Percentiles rank a stretch among this genome's conserved stretches.
Evolutionary conservation across 2,329 filamentous ascomycete genomes (phyloP).

Genomic region (Stenocarpella maydis): DNA sequence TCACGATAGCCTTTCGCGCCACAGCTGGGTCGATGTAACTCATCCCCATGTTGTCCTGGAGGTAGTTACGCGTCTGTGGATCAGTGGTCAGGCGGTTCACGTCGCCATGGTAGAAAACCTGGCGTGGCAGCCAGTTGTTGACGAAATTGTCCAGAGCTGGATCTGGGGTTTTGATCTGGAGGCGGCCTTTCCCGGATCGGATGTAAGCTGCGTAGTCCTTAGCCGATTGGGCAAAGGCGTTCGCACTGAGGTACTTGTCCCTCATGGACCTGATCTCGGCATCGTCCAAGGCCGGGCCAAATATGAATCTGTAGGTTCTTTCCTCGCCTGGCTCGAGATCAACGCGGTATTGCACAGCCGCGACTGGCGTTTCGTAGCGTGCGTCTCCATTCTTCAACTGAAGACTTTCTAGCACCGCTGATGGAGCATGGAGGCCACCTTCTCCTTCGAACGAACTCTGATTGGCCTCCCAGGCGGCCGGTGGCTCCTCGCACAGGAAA

Average conservation of each 20-base stretch:
- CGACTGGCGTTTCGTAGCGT: slow-evolving; percentile 63
- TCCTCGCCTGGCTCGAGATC: slow-evolving; percentile 50
- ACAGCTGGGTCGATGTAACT: slow-evolving; percentile 61
- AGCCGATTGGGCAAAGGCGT: slow-evolving; percentile 55
- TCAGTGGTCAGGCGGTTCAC: slow-evolving; percentile 66
- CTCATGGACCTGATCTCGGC: slow-evolving; percentile 56
- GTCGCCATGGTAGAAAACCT: slow-evolving; percentile 66
- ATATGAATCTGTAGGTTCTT: slow-evolving; percentile 61
- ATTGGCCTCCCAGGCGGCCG: slow-evolving; percentile 60
- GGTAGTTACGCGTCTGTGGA: slow-evolving; percentile 66
- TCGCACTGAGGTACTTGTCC: slow-evolving; percentile 57
- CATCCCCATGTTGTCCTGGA: slow-evolving; percentile 70
- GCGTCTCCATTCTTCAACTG: slow-evolving; percentile 57
- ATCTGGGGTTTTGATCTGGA: slow-evolving; percentile 63
- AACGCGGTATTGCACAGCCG: slow-evolving; percentile 60
- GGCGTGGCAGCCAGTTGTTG: slow-evolving; percentile 66
- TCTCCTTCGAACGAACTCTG: slow-evolving; percentile 64
- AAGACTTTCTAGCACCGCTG: slow-evolving; percentile 47
- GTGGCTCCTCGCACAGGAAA: slow-evolving; percentile 60
- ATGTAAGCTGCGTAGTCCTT: slow-evolving; percentile 61
- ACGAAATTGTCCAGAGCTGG: slow-evolving; percentile 64
- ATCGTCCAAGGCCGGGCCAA: slow-evolving; percentile 62
- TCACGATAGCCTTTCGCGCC: slow-evolving; percentile 57
- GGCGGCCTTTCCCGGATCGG: slow-evolving; percentile 56
- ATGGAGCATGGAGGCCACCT: slow-evolving; percentile 61